Conservation (phyloP, 2,329 filamentous ascomycete species). For the Pseudodiploospora longispora region DNA sequence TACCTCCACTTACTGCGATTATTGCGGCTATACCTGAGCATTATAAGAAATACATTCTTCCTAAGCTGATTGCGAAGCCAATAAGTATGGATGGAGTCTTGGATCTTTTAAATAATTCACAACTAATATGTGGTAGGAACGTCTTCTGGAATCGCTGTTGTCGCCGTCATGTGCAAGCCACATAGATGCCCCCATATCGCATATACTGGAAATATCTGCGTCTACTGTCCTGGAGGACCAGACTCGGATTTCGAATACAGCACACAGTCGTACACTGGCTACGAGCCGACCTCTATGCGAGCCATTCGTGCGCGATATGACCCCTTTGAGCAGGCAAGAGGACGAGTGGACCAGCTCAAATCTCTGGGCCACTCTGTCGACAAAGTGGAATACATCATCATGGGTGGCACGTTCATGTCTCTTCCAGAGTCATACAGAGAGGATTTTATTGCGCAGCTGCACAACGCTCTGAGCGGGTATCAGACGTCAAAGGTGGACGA, state of each 20-base stretch:
- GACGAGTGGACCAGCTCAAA: conserved; percentile 93
- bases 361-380: conserved; percentile 93
- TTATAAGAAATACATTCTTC: conserved; percentile 98
- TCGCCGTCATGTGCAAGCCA: conserved; percentile 99
- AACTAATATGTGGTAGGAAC: conserved; percentile 51
- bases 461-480: conserved; percentile 95
- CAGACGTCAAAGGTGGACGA: conserved; percentile 92
- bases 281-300: conserved; percentile 97
- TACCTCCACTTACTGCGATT: conserved; percentile 90
- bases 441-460: conserved; percentile 87
- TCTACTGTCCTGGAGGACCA: conserved; percentile 95
- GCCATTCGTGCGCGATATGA: conserved; percentile 96
- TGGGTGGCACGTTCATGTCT: conserved; percentile 99
- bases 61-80: conserved; percentile 92
- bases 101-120: neutral
- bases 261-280: conserved; percentile 96
- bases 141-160: conserved; percentile 93
- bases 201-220: conserved; percentile 97
- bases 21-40: conserved; percentile 98
- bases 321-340: conserved; percentile 93
- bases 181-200: conserved; percentile 96
- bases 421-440: conserved; percentile 82
- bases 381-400: conserved; percentile 99
- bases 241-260: conserved; percentile 99
- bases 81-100: conserved; percentile 50